Percentiles rank a stretch among this genome's conserved stretches.
phyloP scores from a whole-genome alignment of 495 filamentous ascomycete genomes.

The Amniculicola lignicola region DNA sequence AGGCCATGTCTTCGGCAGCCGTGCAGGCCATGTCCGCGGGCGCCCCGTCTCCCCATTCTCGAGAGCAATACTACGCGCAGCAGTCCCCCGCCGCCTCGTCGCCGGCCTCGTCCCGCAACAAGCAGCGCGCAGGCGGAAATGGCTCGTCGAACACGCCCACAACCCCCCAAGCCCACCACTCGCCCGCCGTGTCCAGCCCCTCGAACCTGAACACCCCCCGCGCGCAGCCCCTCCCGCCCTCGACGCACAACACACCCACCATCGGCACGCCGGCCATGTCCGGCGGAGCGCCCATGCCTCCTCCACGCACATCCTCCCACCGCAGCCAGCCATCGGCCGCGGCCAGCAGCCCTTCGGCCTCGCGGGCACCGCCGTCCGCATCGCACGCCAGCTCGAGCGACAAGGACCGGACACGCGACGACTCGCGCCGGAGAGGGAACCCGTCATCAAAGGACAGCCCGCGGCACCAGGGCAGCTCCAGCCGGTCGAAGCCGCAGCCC shows the following conservation, averaged over 20 bases:
- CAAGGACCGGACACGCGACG: conserved; percentile 45
- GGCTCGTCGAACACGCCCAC: conserved; percentile 45
- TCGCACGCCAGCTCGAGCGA: conserved; percentile 21
- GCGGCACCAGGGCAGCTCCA: conserved; percentile 38
- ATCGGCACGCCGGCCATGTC: conserved; percentile 43
- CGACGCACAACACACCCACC: conserved; percentile 43
- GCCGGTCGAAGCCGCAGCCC: conserved; percentile 34
- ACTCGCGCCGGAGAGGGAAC: conserved; percentile 49
- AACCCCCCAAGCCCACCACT: conserved; percentile 43
- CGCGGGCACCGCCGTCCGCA: conserved; percentile 6
- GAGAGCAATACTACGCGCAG: conserved; percentile 43
- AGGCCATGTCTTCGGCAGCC: conserved; percentile 39
- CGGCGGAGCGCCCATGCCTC: conserved; percentile 48
- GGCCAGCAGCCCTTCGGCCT: conserved; percentile 18
- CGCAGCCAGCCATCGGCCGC: conserved; percentile 24
- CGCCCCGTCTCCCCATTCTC: conserved; percentile 24
- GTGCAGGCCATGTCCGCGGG: conserved; percentile 39
- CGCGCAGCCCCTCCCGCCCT: conserved; percentile 43
- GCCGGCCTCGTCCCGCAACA: conserved; percentile 47
- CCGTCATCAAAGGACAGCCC: conserved; percentile 48
- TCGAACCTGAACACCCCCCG: conserved; percentile 48
- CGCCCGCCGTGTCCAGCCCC: conserved; percentile 32
- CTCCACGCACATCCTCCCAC: conserved; percentile 63
- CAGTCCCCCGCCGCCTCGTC: conserved; percentile 42
- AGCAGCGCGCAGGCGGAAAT: conserved; percentile 52